These are phyloP conservation scores for Hondaea fermentalgiana DNA, from an alignment of 108 stramenopile species.

Conservation along the genomic window DNA sequence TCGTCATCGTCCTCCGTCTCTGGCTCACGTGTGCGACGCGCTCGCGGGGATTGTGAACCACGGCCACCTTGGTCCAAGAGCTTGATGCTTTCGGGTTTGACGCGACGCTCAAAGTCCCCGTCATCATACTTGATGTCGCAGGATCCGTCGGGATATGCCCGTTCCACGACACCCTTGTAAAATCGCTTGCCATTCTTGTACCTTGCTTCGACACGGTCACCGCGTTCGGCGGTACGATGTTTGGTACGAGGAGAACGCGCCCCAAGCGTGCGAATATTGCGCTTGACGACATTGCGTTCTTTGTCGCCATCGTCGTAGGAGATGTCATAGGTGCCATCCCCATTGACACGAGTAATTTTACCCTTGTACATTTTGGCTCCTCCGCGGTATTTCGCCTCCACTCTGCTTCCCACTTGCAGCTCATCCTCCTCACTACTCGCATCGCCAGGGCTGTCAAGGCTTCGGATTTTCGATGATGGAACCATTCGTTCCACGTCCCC, in stretches of 20 bases:
- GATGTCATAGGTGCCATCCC: slow-evolving; percentile 40
- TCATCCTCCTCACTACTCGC: background rate
- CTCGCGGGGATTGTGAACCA: background rate
- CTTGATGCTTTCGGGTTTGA: slow-evolving; percentile 24
- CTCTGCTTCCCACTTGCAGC: slow-evolving; percentile 32
- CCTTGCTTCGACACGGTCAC: slow-evolving; percentile 44
- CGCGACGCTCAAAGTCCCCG: slow-evolving; percentile 44
- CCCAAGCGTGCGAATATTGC: background rate
- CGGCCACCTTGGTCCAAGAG: background rate
- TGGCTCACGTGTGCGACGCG: background rate
- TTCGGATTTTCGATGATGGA: background rate
- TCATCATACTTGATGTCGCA: slow-evolving; percentile 49
- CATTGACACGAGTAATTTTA: slow-evolving; percentile 23
- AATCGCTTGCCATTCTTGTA: slow-evolving; percentile 35
- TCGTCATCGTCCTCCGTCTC: slow-evolving; percentile 24
- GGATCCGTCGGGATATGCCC: slow-evolving; percentile 36
- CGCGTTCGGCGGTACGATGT: background rate
- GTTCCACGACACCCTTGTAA: slow-evolving; percentile 36
- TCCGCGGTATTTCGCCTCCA: slow-evolving; percentile 46
- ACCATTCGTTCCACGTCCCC: slow-evolving; percentile 9
- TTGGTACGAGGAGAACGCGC: background rate
- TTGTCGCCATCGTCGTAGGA: slow-evolving; percentile 38
- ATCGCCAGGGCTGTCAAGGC: background rate
- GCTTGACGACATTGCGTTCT: slow-evolving; percentile 8
- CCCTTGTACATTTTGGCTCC: slow-evolving; percentile 23